phyloP scores from a whole-genome alignment of 768 basidiomycete genomes.

The Leccinum olivaceopallidum region DNA sequence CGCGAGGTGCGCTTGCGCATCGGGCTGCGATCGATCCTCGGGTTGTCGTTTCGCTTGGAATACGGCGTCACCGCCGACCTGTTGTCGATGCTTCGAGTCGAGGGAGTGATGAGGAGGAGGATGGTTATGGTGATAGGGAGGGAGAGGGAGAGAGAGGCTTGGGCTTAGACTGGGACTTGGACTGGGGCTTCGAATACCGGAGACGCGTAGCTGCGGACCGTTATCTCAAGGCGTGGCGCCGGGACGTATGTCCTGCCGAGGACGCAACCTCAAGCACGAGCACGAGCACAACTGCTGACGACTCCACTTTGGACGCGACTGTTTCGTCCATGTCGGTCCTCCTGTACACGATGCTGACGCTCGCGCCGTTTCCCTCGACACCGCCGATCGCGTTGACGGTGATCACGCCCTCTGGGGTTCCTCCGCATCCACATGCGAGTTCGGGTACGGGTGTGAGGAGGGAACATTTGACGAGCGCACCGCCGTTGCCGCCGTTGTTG shows the following conservation, averaged over 20 bases:
- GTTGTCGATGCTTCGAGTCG: background rate
- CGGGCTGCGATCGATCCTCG: constrained; percentile 27
- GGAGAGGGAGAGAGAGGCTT: background rate
- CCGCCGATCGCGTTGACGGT: constrained; percentile 25
- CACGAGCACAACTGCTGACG: background rate
- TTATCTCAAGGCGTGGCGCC: constrained; percentile 28
- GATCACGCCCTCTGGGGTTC: constrained; percentile 4
- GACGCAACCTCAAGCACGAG: background rate
- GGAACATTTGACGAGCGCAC: constrained; percentile 30
- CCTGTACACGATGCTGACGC: constrained; percentile 36
- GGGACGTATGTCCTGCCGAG: constrained; percentile 9
- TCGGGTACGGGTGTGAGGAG: constrained; percentile 10
- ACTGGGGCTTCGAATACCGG: constrained; percentile 30
- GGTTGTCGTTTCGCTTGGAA: background rate
- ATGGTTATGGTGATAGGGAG: background rate
- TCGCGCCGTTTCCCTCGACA: constrained; percentile 29
- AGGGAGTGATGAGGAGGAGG: background rate
- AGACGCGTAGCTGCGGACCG: constrained; percentile 23
- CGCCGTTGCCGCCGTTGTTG: constrained; percentile 34
- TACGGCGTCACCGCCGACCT: background rate
- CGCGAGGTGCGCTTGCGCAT: constrained; percentile 36
- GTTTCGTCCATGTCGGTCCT: constrained; percentile 30
- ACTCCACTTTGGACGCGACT: background rate
- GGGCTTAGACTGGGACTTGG: background rate
- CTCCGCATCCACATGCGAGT: constrained; percentile 12